A percentile compares a stretch with the other conserved stretches of the same genome.
Conservation (phyloP, 305 asterid species). For the Solanum hybrid region DNA sequence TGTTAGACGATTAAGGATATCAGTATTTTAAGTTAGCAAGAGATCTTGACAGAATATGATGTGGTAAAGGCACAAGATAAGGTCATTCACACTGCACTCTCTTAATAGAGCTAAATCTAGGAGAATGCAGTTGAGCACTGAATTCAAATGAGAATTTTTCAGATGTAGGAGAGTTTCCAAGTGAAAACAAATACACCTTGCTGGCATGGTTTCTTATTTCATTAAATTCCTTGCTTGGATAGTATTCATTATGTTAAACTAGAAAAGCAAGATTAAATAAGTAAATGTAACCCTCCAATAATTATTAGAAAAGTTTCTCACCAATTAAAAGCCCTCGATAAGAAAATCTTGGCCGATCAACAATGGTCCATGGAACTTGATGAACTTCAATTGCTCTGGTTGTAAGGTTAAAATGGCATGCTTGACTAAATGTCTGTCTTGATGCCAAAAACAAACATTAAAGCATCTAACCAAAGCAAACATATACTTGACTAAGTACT, state of each 20-base stretch:
- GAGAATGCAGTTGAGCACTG: background rate
- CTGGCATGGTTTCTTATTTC: background rate
- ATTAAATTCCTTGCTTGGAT: background rate
- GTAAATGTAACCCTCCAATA: background rate
- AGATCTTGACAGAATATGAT: background rate
- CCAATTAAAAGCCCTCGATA: constrained; percentile 93
- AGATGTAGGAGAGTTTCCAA: background rate
- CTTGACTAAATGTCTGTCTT: constrained; percentile 88
- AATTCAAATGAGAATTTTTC: background rate
- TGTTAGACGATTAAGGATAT: constrained; percentile 19
- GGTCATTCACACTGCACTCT: background rate
- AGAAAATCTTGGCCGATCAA: constrained; percentile 80
- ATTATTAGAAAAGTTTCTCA: constrained; percentile 20
- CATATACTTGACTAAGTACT: background rate
- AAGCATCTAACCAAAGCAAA: background rate
- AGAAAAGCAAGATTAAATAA: background rate
- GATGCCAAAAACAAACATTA: constrained; percentile 5
- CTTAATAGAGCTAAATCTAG: background rate
- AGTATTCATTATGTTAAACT: background rate
- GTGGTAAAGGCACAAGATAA: background rate
- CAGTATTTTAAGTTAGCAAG: background rate
- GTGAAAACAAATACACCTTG: background rate
- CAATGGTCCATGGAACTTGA: constrained; percentile 78
- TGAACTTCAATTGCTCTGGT: constrained; percentile 50
- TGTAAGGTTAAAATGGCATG: constrained; percentile 50